These are phyloP conservation scores for Penicillium paradoxum DNA, from an alignment of 495 filamentous ascomycete genomes.

Conservation along the genomic window DNA sequence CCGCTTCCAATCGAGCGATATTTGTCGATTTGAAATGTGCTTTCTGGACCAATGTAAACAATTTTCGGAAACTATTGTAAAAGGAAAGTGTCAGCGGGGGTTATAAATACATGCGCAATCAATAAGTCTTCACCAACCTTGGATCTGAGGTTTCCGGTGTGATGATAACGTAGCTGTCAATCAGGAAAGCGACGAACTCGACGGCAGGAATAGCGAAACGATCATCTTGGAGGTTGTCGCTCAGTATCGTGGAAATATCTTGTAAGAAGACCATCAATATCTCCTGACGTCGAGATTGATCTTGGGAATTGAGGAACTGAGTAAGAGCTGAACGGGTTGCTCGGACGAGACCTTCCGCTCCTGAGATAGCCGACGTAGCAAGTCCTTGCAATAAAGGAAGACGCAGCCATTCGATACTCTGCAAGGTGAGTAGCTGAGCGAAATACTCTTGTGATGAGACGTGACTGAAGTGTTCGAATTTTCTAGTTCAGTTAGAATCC, in stretches of 20 bases:
- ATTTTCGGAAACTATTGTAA: constrained; percentile 42
- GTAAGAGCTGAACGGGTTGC: constrained; percentile 67
- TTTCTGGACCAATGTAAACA: constrained; percentile 69
- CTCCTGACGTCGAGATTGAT: constrained; percentile 28
- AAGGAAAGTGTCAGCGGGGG: background rate
- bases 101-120: background rate
- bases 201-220: constrained; percentile 69
- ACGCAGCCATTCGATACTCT: constrained; percentile 35
- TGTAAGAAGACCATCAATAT: constrained; percentile 34
- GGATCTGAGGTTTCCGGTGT: constrained; percentile 15
- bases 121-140: constrained; percentile 10
- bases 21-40: constrained; percentile 77
- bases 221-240: constrained; percentile 52
- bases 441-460: constrained; percentile 43
- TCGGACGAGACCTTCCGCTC: constrained; percentile 75
- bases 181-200: constrained; percentile 68
- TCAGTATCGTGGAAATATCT: constrained; percentile 41
- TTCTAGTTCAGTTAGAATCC: constrained; percentile 28
- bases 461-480: constrained; percentile 43
- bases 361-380: constrained; percentile 76
- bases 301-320: constrained; percentile 35
- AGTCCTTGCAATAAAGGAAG: constrained; percentile 62
- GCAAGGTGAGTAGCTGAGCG: constrained; percentile 36
- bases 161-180: constrained; percentile 43
- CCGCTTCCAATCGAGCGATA: constrained; percentile 71